Base-by-base conservation (phyloP, 2,329 filamentous ascomycete genomes). In the Ramularia endophylla region DNA sequence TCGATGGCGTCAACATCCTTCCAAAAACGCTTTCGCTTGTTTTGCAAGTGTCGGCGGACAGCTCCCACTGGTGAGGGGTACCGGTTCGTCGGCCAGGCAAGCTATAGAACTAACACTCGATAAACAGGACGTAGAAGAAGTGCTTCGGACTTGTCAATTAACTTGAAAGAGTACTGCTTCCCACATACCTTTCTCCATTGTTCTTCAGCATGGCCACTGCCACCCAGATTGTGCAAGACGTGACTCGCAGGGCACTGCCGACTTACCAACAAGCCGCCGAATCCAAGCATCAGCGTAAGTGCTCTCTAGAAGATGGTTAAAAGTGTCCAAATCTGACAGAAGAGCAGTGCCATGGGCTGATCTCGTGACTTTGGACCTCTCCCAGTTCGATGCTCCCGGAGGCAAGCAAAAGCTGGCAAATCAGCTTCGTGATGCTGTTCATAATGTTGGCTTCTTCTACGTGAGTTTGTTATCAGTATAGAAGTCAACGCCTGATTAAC, bases 401-500 rank as follows among this genome's bases (percentile, higher is more conserved):
- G 75, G 75, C 3, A 78, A 77, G 51, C 64, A 76, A 46, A 62
- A 63, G 28, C 61, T 80, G 1, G 72, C 74, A 1, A 66, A 70
- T 34, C 73, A 78, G 47, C 65, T 81, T 1, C 68, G 73, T 15
- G 71, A 78, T 38, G 75, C 75, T 17, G 55, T 56, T 49, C 57
- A 66, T 40, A 58, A 67, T 51, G 61, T 67, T 49, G 74, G 77
- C 0, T 77, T 81, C 63, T 82, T 81, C 62, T 80, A 81, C 46
- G 72, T 81, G 27, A n/a, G 40, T 30, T 11, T 17, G 12, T 6
- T 25, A 11, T 17, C 8, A 16, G 12, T 19, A 19, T 25, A 25
- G 6, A 6, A 6, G 11, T 25, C 22, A 25, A 11, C 15, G 8
- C 3, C 31, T 11, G 18, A 44, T 37, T 40, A 36, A 40, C 38